A percentile compares a stretch with the other conserved stretches of the same genome.
Evolutionary conservation across 768 basidiomycete species (phyloP).

Genomic region (Royoungia palumana): DNA sequence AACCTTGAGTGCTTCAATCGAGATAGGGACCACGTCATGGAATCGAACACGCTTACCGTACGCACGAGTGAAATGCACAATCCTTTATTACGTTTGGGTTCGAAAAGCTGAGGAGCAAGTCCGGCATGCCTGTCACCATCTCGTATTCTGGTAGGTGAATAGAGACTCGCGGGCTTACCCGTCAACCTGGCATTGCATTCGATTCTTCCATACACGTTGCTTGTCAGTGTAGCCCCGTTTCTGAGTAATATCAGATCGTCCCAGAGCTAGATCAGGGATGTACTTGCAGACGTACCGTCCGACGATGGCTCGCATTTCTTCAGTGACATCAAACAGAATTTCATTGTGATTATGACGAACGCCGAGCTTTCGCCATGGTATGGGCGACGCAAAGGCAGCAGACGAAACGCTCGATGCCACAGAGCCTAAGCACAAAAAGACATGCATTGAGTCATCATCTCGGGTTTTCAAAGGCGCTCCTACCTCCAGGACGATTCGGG

Average conservation of each 20-base stretch:
- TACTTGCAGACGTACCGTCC: constrained; percentile 23
- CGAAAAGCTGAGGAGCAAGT: constrained; percentile 71
- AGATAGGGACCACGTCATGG: not conserved
- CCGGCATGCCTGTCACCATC: constrained; percentile 70
- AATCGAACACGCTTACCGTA: constrained; percentile 54
- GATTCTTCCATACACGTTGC: constrained; percentile 73
- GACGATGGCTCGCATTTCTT: constrained; percentile 61
- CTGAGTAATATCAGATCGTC: constrained; percentile 34
- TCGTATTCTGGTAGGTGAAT: not conserved
- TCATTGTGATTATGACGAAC: constrained; percentile 85
- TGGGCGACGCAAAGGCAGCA: constrained; percentile 77
- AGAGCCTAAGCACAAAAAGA: constrained; percentile 15
- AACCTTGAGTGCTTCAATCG: constrained; percentile 45
- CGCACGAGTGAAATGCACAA: constrained; percentile 89
- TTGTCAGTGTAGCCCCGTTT: constrained; percentile 62
- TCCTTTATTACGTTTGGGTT: constrained; percentile 73
- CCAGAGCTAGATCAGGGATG: not conserved
- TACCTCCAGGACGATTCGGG: constrained; percentile 28
- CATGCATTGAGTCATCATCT: not conserved
- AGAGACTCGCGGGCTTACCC: constrained; percentile 41
- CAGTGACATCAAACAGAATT: constrained; percentile 87
- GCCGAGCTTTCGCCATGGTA: constrained; percentile 89
- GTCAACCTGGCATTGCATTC: constrained; percentile 74
- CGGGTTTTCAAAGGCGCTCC: not conserved
- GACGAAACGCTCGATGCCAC: constrained; percentile 37